Conservation (phyloP, 306 rosid species). For the Vigna hirtella region DNA sequence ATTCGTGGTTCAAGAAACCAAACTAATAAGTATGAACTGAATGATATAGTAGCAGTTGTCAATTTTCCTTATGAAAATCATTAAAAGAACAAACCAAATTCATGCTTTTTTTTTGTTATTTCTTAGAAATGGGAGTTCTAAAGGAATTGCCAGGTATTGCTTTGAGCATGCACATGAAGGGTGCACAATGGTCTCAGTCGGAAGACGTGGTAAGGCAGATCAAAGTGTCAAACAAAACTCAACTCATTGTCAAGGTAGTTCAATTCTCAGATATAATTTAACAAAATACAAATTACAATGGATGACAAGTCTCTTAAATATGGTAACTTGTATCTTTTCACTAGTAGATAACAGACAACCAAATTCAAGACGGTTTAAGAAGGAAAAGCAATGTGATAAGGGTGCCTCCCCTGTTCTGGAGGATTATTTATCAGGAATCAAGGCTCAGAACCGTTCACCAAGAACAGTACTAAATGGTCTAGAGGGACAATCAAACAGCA, state of each 20-base stretch:
- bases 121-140: slow-evolving; percentile 49
- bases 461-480: slow-evolving; percentile 58
- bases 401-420: slow-evolving; percentile 50
- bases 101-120: background rate
- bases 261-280: slow-evolving; percentile 1
- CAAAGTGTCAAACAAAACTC: slow-evolving; percentile 46
- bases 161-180: slow-evolving; percentile 67
- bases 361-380: slow-evolving; percentile 45
- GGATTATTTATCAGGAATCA: slow-evolving; percentile 44
- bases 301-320: background rate
- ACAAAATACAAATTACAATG: slow-evolving; percentile 13
- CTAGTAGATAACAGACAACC: slow-evolving; percentile 47
- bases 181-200: slow-evolving; percentile 67
- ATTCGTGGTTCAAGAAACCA: slow-evolving; percentile 69
- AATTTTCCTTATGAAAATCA: background rate
- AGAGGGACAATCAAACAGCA: slow-evolving; percentile 72
- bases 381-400: slow-evolving; percentile 39
- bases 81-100: background rate
- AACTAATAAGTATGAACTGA: slow-evolving; percentile 56
- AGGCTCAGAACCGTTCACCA: slow-evolving; percentile 55
- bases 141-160: slow-evolving; percentile 67
- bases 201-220: slow-evolving; percentile 47
- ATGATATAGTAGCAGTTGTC: background rate
- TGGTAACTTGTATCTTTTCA: slow-evolving; percentile 20
- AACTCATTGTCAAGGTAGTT: slow-evolving; percentile 63